Base-by-base conservation (phyloP, 768 basidiomycete species). In the Boletus tylopilopsis region DNA sequence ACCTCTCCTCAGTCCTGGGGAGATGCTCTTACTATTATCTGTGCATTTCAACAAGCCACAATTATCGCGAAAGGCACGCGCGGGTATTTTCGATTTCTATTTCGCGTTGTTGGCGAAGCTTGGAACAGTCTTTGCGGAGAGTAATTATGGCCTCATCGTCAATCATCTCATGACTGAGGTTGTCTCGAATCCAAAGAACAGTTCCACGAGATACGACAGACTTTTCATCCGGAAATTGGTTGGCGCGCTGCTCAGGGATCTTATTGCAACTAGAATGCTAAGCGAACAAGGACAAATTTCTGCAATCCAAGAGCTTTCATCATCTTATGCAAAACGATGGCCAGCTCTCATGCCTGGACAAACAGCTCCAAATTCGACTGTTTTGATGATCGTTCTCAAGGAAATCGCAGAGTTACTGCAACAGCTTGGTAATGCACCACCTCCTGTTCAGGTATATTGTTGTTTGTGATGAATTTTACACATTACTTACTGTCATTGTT, bases 211-310 rank as follows among this genome's bases (percentile, higher is more conserved):
- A 54, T 87, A 91, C 62, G 96, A 98, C 27, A 75, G 76, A 1
- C 65, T 97, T 2, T 72, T 87, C 9, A 74, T 85, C 3, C 76
- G 92, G 27, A 84, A 82, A 25, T 71, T 90, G 15, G 85, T 93
- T 23, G 84, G 82, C 3, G 77, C 92, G 27, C 59, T 98, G 11
- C 69, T 97, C 24, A 76, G 93, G 43, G 91, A 96, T 57, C 76
- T 97, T 23, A 82, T 99, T 37, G 92, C 90, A 2, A 82, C 88
- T 2, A 73, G 94, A 51, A 85, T 96, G 78, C 70, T 98, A 55
- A 88, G 88, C 51, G 95, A 99, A 61, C 90, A 93, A 62, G 94
- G 88, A 0, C 95, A 98, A 68, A 94, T 98, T 39, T 73, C 76
- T 23, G 94, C 94, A 2, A 89, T 96, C 29, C 84, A 89, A 58